Evolutionary conservation across 1,284 basidiomycete genomes (phyloP), one percentile per base, ranked within the genome.

Genomic region (Sporisorium graminicola): DNA sequence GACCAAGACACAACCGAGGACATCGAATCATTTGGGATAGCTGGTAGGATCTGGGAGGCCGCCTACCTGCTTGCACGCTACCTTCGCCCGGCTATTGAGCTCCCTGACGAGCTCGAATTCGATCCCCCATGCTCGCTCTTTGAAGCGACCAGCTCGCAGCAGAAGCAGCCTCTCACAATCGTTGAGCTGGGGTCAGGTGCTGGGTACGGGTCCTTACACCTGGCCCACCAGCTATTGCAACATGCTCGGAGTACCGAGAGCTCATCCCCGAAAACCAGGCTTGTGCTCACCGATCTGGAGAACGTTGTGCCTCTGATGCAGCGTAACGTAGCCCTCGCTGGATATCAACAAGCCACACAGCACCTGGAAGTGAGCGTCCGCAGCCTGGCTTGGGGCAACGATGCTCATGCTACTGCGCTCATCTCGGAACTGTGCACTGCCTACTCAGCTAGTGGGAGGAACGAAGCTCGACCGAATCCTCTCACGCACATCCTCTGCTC

Each of bases 31-130:
- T 85, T 64, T 24, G 84, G 84, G 7, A 85, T 85, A 14, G 84
- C 84, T 16, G 83, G 83, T 2, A 65, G 83, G 3, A 81, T 84
- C 24, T 85, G 84, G 81, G 84, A 85, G 55, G 82, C 84, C 0
- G 82, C 80, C 16, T 84, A 80, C 46, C 44, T 83, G 31, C 62
- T 82, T 0, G 59, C 65, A 31, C 61, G 58, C 42, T 85, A 85
- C 58, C 60, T 85, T 13, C 46, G 61, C 2, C 67, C 74, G 13
- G 40, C 61, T 13, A 22, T n/a, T 18, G 6, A 49, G 26, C 9
- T 13, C 0, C 14, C 50, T 12, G 37, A 55, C 9, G 20, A 51
- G 24, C 52, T 79, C 12, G 65, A 77, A n/a, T 82, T 80, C 43
- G 81, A 84, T 16, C 84, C 84, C 13, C 75, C 76, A 3, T 82